Conservation (phyloP, 176 grass and related monocot species). For the Elymus sibiricus region DNA sequence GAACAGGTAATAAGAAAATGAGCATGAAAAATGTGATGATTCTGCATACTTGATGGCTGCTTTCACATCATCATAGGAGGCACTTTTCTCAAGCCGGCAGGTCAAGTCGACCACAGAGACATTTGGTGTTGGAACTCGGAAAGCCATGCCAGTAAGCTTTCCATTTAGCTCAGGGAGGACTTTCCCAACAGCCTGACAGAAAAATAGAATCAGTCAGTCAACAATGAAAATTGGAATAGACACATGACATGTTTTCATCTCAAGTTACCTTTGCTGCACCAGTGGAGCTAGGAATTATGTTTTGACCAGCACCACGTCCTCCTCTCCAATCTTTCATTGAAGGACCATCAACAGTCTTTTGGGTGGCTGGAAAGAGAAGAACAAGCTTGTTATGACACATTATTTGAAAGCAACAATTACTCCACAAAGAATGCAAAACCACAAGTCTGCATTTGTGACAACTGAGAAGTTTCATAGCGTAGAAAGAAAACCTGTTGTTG, state of each 20-base stretch:
- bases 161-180: constrained; percentile 91
- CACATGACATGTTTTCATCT: neutral
- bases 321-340: constrained; percentile 99
- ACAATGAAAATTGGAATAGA: neutral
- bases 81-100: constrained; percentile 88
- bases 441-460: neutral
- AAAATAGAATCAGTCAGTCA: constrained; percentile 8
- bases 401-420: neutral
- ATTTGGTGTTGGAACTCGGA: constrained; percentile 95
- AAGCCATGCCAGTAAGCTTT: constrained; percentile 96
- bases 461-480: constrained; percentile 8
- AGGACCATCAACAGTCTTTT: constrained; percentile 96
- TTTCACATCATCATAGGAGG: constrained; percentile 98
- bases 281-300: constrained; percentile 99
- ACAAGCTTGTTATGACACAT: constrained; percentile 1
- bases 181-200: constrained; percentile 86
- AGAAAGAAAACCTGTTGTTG: constrained; percentile 81
- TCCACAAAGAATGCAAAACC: neutral
- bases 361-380: constrained; percentile 64
- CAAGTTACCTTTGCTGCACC: constrained; percentile 91
- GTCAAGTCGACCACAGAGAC: constrained; percentile 98
- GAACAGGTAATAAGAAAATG: constrained; percentile 3
- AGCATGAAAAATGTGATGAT: constrained; percentile 14
- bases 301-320: constrained; percentile 92
- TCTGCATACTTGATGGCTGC: constrained; percentile 82